Evolutionary conservation across 1,284 basidiomycete genomes (phyloP).

Genomic region (Omphalotus olearius): DNA sequence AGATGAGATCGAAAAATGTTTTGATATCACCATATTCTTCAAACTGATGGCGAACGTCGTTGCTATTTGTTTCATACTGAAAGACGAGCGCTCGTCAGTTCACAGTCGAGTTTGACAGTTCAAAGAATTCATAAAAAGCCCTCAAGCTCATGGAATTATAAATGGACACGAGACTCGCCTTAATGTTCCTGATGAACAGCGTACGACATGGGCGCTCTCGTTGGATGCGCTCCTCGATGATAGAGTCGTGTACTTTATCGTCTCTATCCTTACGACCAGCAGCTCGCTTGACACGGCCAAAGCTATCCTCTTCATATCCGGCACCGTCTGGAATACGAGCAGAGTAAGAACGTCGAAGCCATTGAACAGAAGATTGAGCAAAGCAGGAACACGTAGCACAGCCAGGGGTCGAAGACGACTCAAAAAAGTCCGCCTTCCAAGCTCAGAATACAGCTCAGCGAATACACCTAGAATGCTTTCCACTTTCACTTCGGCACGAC

Average conservation of each 20-base stretch:
- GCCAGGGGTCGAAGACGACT: conserved; percentile 21
- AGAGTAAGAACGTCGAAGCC: conserved; percentile 44
- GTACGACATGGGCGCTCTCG: conserved; percentile 93
- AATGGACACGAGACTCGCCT: conserved; percentile 58
- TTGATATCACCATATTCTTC: conserved; percentile 93
- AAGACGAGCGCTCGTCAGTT: conserved; percentile 10
- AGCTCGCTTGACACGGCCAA: conserved; percentile 46
- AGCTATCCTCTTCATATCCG: conserved; percentile 50
- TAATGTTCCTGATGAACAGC: conserved; percentile 95
- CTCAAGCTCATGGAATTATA: conserved; percentile 1
- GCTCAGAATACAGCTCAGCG: not conserved
- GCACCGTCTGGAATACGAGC: conserved; percentile 55
- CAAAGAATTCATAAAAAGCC: conserved; percentile 4
- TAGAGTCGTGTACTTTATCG: conserved; percentile 79
- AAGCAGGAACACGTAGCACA: conserved; percentile 36
- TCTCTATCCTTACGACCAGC: conserved; percentile 65
- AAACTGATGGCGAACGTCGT: conserved; percentile 81
- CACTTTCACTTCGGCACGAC: conserved; percentile 2
- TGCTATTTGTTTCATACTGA: conserved; percentile 88
- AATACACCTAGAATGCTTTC: not conserved
- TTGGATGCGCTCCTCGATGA: conserved; percentile 87
- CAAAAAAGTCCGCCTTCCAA: conserved; percentile 2
- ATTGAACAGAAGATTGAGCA: conserved; percentile 27
- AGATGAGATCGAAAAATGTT: conserved; percentile 93
- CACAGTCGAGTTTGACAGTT: conserved; percentile 7